Percentiles rank a stretch among this genome's conserved stretches.
Conservation (phyloP, 371 early-diverging fungal genomes). For the Mortierella sp. region DNA sequence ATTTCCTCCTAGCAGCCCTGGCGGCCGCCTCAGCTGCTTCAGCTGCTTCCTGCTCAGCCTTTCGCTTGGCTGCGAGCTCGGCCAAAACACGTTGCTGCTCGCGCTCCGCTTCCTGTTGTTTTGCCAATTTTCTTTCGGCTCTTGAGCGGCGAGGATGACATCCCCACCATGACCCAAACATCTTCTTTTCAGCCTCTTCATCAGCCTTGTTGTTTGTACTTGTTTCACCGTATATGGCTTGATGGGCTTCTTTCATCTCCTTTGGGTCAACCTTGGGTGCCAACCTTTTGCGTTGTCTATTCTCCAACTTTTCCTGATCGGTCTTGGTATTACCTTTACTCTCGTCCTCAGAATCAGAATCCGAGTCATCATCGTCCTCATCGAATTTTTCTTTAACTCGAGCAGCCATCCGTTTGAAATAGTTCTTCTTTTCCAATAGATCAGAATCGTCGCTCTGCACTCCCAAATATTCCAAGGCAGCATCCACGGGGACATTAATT, state of each 20-base stretch:
- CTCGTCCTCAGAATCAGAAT: constrained; percentile 24
- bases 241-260: constrained; percentile 48
- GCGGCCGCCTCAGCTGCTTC: constrained; percentile 30
- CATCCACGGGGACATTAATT: constrained; percentile 39
- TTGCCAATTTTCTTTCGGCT: constrained; percentile 45
- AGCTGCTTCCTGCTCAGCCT: constrained; percentile 36
- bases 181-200: constrained; percentile 44
- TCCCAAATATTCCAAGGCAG: constrained; percentile 37
- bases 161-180: constrained; percentile 50
- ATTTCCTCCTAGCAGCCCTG: constrained; percentile 31
- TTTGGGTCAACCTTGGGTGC: constrained; percentile 52
- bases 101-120: constrained; percentile 39
- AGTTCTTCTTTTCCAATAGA: constrained; percentile 43
- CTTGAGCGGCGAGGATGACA: constrained; percentile 45
- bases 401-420: constrained; percentile 43
- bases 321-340: constrained; percentile 16
- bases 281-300: constrained; percentile 25
- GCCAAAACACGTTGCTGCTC: constrained; percentile 30
- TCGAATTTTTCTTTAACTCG: constrained; percentile 54
- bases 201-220: constrained; percentile 6
- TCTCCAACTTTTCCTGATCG: constrained; percentile 31
- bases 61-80: constrained; percentile 35
- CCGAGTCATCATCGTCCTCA: constrained; percentile 34
- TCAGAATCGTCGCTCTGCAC: constrained; percentile 35
- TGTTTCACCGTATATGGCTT: constrained; percentile 24